Conservation (phyloP, 805 yeast species). For the Priceomyces medius region DNA sequence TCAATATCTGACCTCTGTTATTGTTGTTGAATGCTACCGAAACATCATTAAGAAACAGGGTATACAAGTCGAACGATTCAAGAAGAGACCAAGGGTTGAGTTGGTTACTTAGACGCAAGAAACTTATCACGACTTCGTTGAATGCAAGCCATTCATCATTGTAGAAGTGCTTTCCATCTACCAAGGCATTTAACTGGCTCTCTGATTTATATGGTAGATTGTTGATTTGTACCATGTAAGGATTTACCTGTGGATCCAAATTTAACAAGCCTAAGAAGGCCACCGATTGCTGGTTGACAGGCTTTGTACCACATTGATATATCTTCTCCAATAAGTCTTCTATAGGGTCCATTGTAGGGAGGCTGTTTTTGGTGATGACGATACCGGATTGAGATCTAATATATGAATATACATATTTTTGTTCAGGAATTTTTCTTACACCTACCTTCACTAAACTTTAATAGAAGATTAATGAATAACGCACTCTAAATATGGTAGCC, state of each 20-base stretch:
- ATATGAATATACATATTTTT: no score
- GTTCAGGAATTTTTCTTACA: slow-evolving; percentile 6
- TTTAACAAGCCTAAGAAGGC: slow-evolving; percentile 21
- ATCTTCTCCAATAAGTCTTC: slow-evolving; percentile 24
- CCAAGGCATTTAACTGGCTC: slow-evolving; percentile 13
- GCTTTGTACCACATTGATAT: slow-evolving; percentile 25
- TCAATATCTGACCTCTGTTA: slow-evolving; percentile 36
- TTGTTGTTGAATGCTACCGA: slow-evolving; percentile 50
- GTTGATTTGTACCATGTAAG: slow-evolving; percentile 25
- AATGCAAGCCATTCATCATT: slow-evolving; percentile 47
- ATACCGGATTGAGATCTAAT: slow-evolving; percentile 3
- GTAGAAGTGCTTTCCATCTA: slow-evolving; percentile 24
- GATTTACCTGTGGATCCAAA: slow-evolving; percentile 25
- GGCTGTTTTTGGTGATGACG: slow-evolving; percentile 2
- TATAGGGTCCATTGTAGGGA: neutral
- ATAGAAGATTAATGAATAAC: neutral
- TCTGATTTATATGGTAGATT: slow-evolving; percentile 15
- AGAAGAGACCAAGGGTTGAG: slow-evolving; percentile 53
- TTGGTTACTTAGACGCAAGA: slow-evolving; percentile 48
- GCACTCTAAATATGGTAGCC: neutral
- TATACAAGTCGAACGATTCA: slow-evolving; percentile 54
- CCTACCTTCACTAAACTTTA: neutral
- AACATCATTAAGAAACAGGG: slow-evolving; percentile 46
- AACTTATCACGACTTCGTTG: slow-evolving; percentile 43
- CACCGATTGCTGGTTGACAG: slow-evolving; percentile 18